Conservation (phyloP, 140 eudicot genomes). For the Stevia rebaudiana region DNA sequence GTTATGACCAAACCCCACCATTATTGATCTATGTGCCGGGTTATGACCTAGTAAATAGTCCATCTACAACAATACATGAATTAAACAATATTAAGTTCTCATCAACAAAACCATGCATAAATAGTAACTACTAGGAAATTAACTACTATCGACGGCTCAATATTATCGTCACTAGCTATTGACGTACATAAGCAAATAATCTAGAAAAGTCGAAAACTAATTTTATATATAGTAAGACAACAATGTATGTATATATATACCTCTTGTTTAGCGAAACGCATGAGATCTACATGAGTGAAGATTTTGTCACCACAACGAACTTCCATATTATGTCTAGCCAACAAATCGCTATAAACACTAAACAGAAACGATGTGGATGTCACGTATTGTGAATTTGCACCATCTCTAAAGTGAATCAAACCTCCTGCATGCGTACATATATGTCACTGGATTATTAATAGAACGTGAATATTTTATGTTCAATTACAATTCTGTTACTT, state of each 20-base stretch:
- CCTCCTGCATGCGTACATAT: slow-evolving; percentile 48
- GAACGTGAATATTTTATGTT: too few species aligned
- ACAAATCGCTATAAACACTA: slow-evolving; percentile 59
- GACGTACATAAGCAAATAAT: too few species aligned
- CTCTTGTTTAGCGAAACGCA: slow-evolving; percentile 68
- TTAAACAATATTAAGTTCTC: too few species aligned
- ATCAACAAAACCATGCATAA: background rate
- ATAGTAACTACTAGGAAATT: too few species aligned
- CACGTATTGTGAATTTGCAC: slow-evolving; percentile 82
- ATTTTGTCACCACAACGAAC: slow-evolving; percentile 50
- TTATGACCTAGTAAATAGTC: slow-evolving; percentile 72
- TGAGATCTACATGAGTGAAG: slow-evolving; percentile 28
- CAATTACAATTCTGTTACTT: too few species aligned
- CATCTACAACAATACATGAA: slow-evolving; percentile 40
- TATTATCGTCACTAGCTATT: too few species aligned
- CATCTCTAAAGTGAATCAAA: slow-evolving; percentile 67
- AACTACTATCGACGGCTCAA: too few species aligned
- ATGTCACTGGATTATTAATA: background rate
- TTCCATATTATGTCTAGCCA: slow-evolving; percentile 40
- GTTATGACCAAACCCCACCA: slow-evolving; percentile 78
- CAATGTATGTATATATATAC: slow-evolving; percentile 28
- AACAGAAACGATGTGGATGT: slow-evolving; percentile 60
- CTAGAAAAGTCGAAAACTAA: too few species aligned
- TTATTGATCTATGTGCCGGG: slow-evolving; percentile 64
- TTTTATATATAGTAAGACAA: too few species aligned